Base-by-base conservation (phyloP, 768 basidiomycete species). In the Cyclocybe cylindracea region DNA sequence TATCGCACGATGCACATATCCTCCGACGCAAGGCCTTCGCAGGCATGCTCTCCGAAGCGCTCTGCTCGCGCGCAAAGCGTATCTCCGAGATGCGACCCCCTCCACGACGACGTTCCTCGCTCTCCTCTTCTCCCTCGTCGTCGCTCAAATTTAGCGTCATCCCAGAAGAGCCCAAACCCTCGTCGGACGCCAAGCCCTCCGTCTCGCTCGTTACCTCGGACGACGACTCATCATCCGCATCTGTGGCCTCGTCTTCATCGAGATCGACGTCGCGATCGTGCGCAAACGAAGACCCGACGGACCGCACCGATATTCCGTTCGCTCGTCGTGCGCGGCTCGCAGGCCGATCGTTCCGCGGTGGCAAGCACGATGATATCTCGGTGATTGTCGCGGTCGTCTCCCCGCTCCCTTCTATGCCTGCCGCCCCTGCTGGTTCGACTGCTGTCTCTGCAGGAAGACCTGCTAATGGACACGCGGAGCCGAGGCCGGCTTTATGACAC, bases 291-390 rank as follows among this genome's bases (percentile, higher is more conserved):
- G 16, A 43, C 32, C 39, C 39, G n/a, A 52, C 34, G 8, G 66
- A 64, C 2, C 65, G 61, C 13, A 67, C 70, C 48, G 89, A 91
- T 55, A 81, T 88, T 35, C 93, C 93, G n/a, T 95, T 95, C 70
- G 90, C 84, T 46, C 70, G 86, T n/a, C 78, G 89, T 14, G 91
- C 93, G 18, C 74, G 81, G 56, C 86, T 93, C 60, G 79, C 80
- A 45, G 91, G 91, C 11, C 80, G 81, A 61, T 67, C 67, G 34
- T 94, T 91, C 66, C 73, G 75, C 13, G 92, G 92, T 37, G 93
- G 93, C 31, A 95, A 95, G 73, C 80, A 82, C 45, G 92, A 95
- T 71, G 92, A 86, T 68, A 86, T 86, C 46, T 83, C 84, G 1
- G 85, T 86, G 10, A 64, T 86, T 33, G 84, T 86, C 2, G 85